These are phyloP conservation scores for Ceratocystis variospora DNA, from an alignment of 2,329 filamentous ascomycete species.

Conservation along the genomic window DNA sequence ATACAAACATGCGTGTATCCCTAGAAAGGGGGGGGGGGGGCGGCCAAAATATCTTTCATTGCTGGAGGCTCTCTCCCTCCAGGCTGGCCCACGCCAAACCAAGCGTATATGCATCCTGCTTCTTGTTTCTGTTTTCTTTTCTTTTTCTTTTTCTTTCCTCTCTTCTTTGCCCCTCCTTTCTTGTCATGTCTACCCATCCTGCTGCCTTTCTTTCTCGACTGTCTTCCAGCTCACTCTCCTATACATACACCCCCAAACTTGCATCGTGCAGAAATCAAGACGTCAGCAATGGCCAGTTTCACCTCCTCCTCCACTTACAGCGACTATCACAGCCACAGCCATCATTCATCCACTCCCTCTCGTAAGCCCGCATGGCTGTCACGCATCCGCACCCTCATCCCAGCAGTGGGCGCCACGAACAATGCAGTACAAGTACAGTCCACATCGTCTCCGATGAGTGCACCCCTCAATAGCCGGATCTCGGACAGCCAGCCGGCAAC, in stretches of 20 bases:
- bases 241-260: not conserved
- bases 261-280: not conserved
- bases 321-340: not conserved
- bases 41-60: too few relatives aligned
- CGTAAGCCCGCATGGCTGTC: constrained; percentile 9
- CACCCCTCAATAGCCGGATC: not conserved
- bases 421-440: not conserved
- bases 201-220: not conserved
- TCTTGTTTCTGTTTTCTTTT: too few relatives aligned
- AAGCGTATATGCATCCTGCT: too few relatives aligned
- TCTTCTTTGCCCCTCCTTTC: too few relatives aligned
- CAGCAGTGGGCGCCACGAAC: not conserved
- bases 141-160: too few relatives aligned
- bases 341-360: not conserved
- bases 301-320: not conserved
- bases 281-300: not conserved
- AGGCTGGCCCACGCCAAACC: too few relatives aligned
- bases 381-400: constrained; percentile 19
- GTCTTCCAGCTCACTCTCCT: not conserved
- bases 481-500: not conserved
- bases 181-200: too few relatives aligned
- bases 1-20: not conserved
- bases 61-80: too few relatives aligned
- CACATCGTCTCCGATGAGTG: not conserved
- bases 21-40: not conserved